Evolutionary conservation across 1,139 yeast species (phyloP).

Genomic region (Kurtzmaniella quercitrusa): DNA sequence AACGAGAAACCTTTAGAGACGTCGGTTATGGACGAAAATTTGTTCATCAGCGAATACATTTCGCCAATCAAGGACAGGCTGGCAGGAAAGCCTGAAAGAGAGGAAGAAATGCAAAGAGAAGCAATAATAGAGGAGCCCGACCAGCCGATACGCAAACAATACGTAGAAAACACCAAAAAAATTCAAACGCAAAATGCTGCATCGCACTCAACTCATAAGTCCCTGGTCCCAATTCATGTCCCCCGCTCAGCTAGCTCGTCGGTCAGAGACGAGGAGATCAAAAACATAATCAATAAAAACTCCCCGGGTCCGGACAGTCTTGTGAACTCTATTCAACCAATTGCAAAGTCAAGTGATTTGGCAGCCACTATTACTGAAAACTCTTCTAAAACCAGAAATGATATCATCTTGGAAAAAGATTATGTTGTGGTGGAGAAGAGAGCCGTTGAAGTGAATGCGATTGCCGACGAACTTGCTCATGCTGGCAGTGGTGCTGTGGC

Average conservation of each 20-base stretch:
- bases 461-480: conserved; percentile 85
- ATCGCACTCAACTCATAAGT: too few relatives aligned
- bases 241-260: conserved; percentile 6
- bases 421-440: conserved; percentile 94
- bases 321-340: conserved; percentile 22
- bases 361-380: conserved; percentile 3
- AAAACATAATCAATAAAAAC: conserved; percentile 37
- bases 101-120: conserved; percentile 7
- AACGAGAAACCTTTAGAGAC: conserved; percentile 59
- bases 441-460: conserved; percentile 90
- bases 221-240: conserved; percentile 1
- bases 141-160: conserved; percentile 8
- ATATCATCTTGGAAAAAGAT: conserved; percentile 63
- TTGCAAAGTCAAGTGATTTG: conserved; percentile 2
- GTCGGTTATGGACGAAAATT: conserved; percentile 67
- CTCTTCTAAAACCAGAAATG: conserved; percentile 22
- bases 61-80: conserved; percentile 29
- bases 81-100: conserved; percentile 7
- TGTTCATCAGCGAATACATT: conserved; percentile 79
- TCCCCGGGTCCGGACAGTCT: conserved; percentile 40
- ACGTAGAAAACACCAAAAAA: conserved; percentile 3
- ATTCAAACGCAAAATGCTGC: background rate
- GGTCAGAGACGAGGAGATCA: conserved; percentile 42
- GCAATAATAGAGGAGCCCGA: conserved; percentile 8
- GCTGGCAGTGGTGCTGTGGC: conserved; percentile 60